phyloP scores from a whole-genome alignment of 1,284 basidiomycete genomes.

The Sutorius eximius region DNA sequence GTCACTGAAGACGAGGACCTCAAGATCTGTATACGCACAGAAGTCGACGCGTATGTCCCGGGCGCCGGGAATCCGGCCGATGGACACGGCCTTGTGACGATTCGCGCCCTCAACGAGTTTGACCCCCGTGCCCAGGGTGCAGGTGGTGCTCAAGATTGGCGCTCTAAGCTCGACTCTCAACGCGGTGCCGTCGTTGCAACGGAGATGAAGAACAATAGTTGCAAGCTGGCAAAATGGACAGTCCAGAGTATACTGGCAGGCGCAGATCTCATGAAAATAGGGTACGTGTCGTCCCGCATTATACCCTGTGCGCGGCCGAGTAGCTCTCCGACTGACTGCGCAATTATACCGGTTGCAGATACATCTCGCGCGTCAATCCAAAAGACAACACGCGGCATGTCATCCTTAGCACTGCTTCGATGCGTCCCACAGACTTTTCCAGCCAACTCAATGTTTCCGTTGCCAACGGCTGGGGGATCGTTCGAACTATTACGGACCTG shows the following conservation, averaged over 20 bases:
- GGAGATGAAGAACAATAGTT: conserved; percentile 99
- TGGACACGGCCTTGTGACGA: conserved; percentile 84
- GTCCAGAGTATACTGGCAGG: conserved; percentile 95
- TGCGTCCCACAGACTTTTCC: conserved; percentile 94
- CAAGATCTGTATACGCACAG: conserved; percentile 91
- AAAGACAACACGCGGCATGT: conserved; percentile 95
- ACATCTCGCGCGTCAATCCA: conserved; percentile 91
- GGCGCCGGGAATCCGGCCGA: conserved; percentile 64
- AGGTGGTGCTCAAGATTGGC: conserved; percentile 96
- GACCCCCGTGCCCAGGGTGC: conserved; percentile 90
- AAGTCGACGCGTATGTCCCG: conserved; percentile 88
- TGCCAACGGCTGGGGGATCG: conserved; percentile 98
- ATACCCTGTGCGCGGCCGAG: conserved; percentile 4
- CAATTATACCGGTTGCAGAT: conserved; percentile 45
- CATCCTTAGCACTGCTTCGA: conserved; percentile 92
- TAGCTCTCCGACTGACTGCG: conserved; percentile 9
- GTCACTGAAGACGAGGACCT: conserved; percentile 89
- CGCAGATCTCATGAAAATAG: conserved; percentile 97
- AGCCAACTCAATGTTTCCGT: conserved; percentile 94
- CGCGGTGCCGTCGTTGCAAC: conserved; percentile 97
- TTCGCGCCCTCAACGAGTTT: conserved; percentile 97
- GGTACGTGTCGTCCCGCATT: conserved; percentile 52
- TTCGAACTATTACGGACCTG: conserved; percentile 89
- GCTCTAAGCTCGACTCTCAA: conserved; percentile 92
- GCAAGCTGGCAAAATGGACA: conserved; percentile 97